phyloP scores from a whole-genome alignment of 1,284 basidiomycete genomes.

The Takashimella koratensis region DNA sequence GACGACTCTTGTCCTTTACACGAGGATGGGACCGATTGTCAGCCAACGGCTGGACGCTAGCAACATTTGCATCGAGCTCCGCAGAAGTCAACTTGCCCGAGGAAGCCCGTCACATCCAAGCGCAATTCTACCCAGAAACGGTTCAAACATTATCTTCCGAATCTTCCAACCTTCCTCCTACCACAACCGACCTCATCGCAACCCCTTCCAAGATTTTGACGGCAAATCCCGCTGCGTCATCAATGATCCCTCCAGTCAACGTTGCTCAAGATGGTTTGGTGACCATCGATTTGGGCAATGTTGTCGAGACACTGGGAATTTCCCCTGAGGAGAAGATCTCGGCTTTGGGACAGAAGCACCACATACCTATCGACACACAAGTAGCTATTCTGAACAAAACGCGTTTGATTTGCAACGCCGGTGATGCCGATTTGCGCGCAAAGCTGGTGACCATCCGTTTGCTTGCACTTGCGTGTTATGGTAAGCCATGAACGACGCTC shows the following conservation, averaged over 20 bases:
- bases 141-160: neutral
- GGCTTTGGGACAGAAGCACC: conserved; percentile 66
- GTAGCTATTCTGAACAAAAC: conserved; percentile 87
- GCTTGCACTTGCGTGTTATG: conserved; percentile 78
- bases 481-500: too few species aligned
- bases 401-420: conserved; percentile 66
- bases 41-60: conserved; percentile 48
- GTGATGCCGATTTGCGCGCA: conserved; percentile 62
- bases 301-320: conserved; percentile 10
- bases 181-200: neutral
- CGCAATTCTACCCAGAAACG: conserved; percentile 47
- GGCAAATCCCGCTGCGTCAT: neutral
- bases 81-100: conserved; percentile 9
- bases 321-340: conserved; percentile 59
- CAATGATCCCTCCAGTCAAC: too few species aligned
- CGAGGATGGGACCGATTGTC: conserved; percentile 28
- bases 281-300: conserved; percentile 39
- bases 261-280: conserved; percentile 11
- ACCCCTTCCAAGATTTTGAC: neutral
- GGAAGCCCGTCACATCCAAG: conserved; percentile 38
- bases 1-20: conserved; percentile 45
- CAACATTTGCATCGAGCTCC: conserved; percentile 38
- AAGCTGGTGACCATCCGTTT: conserved; percentile 79
- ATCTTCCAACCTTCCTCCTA: neutral
- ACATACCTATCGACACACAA: conserved; percentile 76